Conservation (phyloP, 2,329 filamentous ascomycete species). For the Tolypocladium inflatum region DNA sequence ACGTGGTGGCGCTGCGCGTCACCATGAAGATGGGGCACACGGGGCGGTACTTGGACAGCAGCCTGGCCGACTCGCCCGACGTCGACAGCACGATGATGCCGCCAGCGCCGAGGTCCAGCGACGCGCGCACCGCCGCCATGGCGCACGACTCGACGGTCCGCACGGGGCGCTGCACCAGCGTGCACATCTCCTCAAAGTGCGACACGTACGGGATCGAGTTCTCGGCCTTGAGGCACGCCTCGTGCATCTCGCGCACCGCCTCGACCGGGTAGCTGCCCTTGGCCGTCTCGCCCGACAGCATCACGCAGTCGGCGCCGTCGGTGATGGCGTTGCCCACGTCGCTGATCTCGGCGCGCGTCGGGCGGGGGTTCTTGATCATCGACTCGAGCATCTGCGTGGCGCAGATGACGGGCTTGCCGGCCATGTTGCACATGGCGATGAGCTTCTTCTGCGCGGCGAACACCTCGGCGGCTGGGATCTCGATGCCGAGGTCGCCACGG, state of each 20-base stretch:
- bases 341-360: slow-evolving; percentile 95
- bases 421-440: slow-evolving; percentile 99
- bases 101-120: slow-evolving; percentile 90
- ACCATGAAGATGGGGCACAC: slow-evolving; percentile 99
- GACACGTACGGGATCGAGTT: slow-evolving; percentile 95
- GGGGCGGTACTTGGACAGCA: slow-evolving; percentile 96
- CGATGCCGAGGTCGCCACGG: slow-evolving; percentile 90
- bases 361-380: slow-evolving; percentile 99
- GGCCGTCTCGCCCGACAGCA: slow-evolving; percentile 98
- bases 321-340: slow-evolving; percentile 98
- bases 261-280: slow-evolving; percentile 93
- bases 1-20: slow-evolving; percentile 73
- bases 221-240: slow-evolving; percentile 93
- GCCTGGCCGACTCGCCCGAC: slow-evolving; percentile 86
- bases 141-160: slow-evolving; percentile 87
- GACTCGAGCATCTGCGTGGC: slow-evolving; percentile 99
- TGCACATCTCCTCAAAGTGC: slow-evolving; percentile 91
- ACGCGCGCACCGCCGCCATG: slow-evolving; percentile 93
- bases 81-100: slow-evolving; percentile 95
- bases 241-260: slow-evolving; percentile 95
- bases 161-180: slow-evolving; percentile 72
- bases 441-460: slow-evolving; percentile 99
- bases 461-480: slow-evolving; percentile 96
- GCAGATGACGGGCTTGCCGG: slow-evolving; percentile 97
- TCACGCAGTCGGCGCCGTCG: slow-evolving; percentile 97